These are phyloP conservation scores for Papiliotrema terrestris DNA, from an alignment of 1,284 basidiomycete species.

Conservation along the genomic window DNA sequence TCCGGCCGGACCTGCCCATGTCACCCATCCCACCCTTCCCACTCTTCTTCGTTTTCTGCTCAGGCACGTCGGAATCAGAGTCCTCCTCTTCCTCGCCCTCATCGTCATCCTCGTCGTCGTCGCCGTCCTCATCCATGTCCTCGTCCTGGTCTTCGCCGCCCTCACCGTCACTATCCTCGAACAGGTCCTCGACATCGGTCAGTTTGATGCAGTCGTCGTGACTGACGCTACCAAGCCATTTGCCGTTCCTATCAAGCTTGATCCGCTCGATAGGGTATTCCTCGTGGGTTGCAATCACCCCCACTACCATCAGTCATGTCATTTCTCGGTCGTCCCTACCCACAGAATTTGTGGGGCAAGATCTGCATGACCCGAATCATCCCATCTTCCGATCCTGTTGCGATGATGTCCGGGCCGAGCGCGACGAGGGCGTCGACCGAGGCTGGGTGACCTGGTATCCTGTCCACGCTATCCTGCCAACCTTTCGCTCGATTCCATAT, in stretches of 20 bases:
- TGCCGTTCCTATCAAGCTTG: slow-evolving; percentile 57
- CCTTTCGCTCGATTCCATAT: slow-evolving; percentile 84
- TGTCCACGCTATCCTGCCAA: slow-evolving; percentile 81
- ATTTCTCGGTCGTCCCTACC: slow-evolving; percentile 18
- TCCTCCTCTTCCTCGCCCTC: slow-evolving; percentile 12
- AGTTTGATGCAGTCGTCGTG: slow-evolving; percentile 83
- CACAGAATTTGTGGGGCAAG: slow-evolving; percentile 75
- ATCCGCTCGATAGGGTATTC: slow-evolving; percentile 88
- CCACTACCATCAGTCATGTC: slow-evolving; percentile 51
- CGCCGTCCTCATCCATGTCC: slow-evolving; percentile 47
- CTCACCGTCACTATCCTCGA: slow-evolving; percentile 56
- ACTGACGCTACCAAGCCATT: slow-evolving; percentile 89
- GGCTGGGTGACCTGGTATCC: slow-evolving; percentile 84
- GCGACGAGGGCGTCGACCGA: slow-evolving; percentile 79
- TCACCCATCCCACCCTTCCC: slow-evolving; percentile 20
- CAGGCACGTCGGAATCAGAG: slow-evolving; percentile 26
- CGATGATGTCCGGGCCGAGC: slow-evolving; percentile 64
- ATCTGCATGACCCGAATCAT: slow-evolving; percentile 84
- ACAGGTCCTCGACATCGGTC: slow-evolving; percentile 70
- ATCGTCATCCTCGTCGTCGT: slow-evolving; percentile 11
- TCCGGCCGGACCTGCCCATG: slow-evolving; percentile 8
- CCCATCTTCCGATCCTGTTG: slow-evolving; percentile 92
- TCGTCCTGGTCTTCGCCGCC: slow-evolving; percentile 54
- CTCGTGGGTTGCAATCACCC: slow-evolving; percentile 84
- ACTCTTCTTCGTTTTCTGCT: slow-evolving; percentile 58